Conservation (phyloP, 192 early-diverging fungal genomes). For the Coemansia furcata region DNA sequence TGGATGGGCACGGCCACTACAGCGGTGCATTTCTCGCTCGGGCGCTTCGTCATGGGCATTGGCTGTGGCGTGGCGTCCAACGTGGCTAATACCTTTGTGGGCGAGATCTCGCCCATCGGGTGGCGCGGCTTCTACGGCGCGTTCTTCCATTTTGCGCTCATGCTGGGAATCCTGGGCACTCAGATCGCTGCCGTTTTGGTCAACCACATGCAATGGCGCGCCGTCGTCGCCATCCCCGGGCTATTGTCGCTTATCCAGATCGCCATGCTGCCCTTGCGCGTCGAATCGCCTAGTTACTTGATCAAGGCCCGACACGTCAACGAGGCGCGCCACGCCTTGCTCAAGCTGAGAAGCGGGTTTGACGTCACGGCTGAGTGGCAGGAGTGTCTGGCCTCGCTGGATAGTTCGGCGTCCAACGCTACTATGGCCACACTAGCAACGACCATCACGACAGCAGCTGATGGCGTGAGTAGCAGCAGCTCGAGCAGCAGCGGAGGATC, state of each 20-base stretch:
- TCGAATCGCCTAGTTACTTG: slow-evolving; percentile 71
- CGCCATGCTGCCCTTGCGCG: slow-evolving; percentile 58
- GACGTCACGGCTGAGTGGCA: slow-evolving; percentile 62
- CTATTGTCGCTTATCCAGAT: slow-evolving; percentile 62
- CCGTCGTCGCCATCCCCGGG: slow-evolving; percentile 59
- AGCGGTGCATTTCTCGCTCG: slow-evolving; percentile 61
- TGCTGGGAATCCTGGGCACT: slow-evolving; percentile 69
- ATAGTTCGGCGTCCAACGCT: not conserved
- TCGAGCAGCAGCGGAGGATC: not conserved
- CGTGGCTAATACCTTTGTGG: slow-evolving; percentile 63
- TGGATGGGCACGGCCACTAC: slow-evolving; percentile 61
- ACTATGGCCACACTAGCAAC: not conserved
- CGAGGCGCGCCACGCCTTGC: slow-evolving; percentile 63
- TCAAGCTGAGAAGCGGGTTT: slow-evolving; percentile 55
- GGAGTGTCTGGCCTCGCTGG: slow-evolving; percentile 47
- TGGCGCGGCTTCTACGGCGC: slow-evolving; percentile 68
- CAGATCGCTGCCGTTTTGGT: slow-evolving; percentile 59
- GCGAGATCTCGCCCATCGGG: slow-evolving; percentile 67
- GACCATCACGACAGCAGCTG: not conserved
- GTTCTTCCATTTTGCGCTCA: slow-evolving; percentile 69
- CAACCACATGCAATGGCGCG: slow-evolving; percentile 63
- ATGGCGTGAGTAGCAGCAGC: not conserved
- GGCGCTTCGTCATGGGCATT: slow-evolving; percentile 69
- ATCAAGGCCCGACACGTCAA: slow-evolving; percentile 55
- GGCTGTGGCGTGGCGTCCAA: slow-evolving; percentile 63